Percentiles rank a stretch among this genome's conserved stretches.
These are phyloP conservation scores for Berberis thunbergii DNA, from an alignment of 164 flowering plant genomes.

Conservation along the genomic window DNA sequence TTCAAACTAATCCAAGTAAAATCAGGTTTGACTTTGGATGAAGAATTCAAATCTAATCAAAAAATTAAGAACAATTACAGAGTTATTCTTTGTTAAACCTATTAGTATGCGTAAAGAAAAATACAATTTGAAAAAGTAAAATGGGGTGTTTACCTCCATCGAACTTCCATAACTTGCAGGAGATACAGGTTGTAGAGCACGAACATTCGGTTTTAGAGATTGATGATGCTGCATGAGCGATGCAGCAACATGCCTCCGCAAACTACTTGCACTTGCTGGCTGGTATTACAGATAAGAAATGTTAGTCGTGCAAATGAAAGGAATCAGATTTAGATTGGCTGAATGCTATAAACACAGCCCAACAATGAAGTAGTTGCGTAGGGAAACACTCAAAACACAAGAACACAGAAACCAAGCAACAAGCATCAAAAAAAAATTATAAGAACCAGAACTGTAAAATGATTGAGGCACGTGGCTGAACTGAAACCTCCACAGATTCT, in stretches of 20 bases:
- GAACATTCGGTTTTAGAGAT: conserved; percentile 34
- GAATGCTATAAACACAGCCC: background rate
- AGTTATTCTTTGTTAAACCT: no score
- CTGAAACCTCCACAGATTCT: background rate
- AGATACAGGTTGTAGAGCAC: conserved; percentile 50
- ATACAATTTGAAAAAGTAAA: background rate
- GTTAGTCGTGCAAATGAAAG: conserved; percentile 6
- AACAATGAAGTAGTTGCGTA: background rate
- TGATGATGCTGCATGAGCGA: conserved; percentile 48
- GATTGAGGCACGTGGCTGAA: background rate
- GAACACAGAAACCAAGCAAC: background rate
- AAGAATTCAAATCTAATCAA: no score
- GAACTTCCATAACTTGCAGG: conserved; percentile 80
- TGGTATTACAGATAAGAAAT: conserved; percentile 19
- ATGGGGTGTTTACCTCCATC: conserved; percentile 53
- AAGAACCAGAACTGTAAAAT: no score
- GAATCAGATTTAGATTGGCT: background rate
- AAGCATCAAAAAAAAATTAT: background rate
- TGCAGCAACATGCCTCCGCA: conserved; percentile 58
- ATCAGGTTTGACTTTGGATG: no score
- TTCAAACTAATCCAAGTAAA: no score
- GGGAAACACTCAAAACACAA: background rate
- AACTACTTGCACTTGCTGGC: conserved; percentile 61
- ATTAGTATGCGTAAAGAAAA: no score
- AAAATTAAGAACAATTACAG: no score